A percentile compares a stretch with the other conserved stretches of the same genome.
Evolutionary conservation across 495 filamentous ascomycete genomes (phyloP).

Genomic region (Thozetella sp.): DNA sequence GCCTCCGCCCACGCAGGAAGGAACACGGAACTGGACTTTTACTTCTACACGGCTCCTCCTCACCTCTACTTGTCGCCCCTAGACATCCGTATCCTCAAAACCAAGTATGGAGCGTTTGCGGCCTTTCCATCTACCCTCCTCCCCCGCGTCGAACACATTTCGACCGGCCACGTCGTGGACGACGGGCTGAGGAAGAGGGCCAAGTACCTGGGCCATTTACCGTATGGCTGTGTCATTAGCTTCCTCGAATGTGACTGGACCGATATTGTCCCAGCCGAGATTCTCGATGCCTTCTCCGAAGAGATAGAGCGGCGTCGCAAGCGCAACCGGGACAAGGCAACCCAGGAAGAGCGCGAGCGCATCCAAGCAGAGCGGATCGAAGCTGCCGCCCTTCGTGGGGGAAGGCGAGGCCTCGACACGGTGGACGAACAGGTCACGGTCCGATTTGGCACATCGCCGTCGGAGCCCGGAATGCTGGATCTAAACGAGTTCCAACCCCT

Average conservation of each 20-base stretch:
- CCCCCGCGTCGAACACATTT: constrained; percentile 89
- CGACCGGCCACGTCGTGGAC: constrained; percentile 87
- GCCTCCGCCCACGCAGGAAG: constrained; percentile 6
- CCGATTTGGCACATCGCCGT: constrained; percentile 19
- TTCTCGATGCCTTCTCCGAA: constrained; percentile 69
- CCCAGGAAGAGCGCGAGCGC: constrained; percentile 87
- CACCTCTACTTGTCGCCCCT: constrained; percentile 94
- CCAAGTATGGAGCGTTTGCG: constrained; percentile 82
- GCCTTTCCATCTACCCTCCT: constrained; percentile 88
- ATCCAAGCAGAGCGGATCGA: constrained; percentile 84
- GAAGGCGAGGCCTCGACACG: constrained; percentile 37
- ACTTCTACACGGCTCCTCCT: constrained; percentile 87
- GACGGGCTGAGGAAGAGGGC: constrained; percentile 83
- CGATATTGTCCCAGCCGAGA: constrained; percentile 76
- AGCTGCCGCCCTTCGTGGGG: constrained; percentile 46
- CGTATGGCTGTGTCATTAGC: constrained; percentile 88
- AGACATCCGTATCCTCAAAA: constrained; percentile 93
- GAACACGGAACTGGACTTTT: constrained; percentile 55
- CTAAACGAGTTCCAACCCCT: constrained; percentile 70
- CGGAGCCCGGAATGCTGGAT: constrained; percentile 31
- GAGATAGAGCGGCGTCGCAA: constrained; percentile 82
- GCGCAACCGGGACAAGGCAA: constrained; percentile 83
- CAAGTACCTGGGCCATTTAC: constrained; percentile 91
- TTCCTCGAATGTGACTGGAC: constrained; percentile 98
- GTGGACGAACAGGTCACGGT: constrained; percentile 34